phyloP scores from a whole-genome alignment of 2,329 filamentous ascomycete species.

The Penicillium fuscoglaucum region DNA sequence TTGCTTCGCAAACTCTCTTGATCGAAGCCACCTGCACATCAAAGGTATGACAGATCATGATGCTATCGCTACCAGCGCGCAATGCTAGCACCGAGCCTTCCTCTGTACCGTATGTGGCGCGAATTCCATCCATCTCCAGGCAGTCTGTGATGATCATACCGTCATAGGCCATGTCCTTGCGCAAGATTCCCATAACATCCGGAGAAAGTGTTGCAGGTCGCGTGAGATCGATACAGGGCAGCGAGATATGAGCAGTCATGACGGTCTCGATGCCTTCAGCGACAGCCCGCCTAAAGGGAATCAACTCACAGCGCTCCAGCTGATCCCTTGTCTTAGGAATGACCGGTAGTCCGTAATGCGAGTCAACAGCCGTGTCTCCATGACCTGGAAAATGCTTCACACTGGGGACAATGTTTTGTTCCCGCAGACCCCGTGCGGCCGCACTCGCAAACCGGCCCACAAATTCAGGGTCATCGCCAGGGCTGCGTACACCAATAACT shows the following conservation, averaged over 20 bases:
- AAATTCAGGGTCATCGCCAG: constrained; percentile 44
- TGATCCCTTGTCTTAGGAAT: constrained; percentile 41
- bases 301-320: constrained; percentile 44
- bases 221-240: constrained; percentile 39
- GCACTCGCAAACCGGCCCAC: constrained; percentile 46
- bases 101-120: constrained; percentile 44
- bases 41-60: constrained; percentile 50
- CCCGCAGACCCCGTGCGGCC: constrained; percentile 39
- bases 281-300: constrained; percentile 47
- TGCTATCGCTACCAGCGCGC: constrained; percentile 46
- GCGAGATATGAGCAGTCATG: constrained; percentile 49
- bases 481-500: constrained; percentile 47
- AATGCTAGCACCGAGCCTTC: constrained; percentile 44
- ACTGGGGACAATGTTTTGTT: constrained; percentile 44
- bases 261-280: constrained; percentile 46
- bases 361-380: constrained; percentile 48
- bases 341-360: constrained; percentile 45
- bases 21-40: constrained; percentile 44
- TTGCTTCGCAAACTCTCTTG: constrained; percentile 39
- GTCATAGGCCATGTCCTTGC: constrained; percentile 46
- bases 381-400: constrained; percentile 51
- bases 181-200: constrained; percentile 40
- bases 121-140: constrained; percentile 49
- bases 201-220: constrained; percentile 45
- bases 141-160: constrained; percentile 50